Conservation (phyloP, 495 filamentous ascomycete genomes). For the Aspergillus baeticus region DNA sequence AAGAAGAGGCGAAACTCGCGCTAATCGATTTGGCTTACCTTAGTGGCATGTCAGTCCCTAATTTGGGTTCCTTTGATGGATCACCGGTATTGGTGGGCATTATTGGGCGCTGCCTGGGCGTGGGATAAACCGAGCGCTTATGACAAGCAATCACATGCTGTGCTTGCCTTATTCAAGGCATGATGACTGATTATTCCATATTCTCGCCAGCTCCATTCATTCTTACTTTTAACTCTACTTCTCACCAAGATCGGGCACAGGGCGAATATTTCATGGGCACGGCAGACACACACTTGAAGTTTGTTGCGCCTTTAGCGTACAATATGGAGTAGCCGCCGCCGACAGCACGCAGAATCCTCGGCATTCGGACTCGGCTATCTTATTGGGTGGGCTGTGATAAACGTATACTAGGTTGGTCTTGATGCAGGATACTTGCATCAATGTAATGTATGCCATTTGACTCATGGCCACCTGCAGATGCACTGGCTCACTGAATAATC, state of each 20-base stretch:
- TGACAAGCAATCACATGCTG: constrained; percentile 9
- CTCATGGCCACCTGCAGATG: constrained; percentile 3
- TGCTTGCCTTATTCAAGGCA: neutral
- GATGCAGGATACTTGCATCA: constrained; percentile 2
- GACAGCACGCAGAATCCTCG: neutral
- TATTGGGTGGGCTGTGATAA: neutral
- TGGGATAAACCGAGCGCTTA: neutral
- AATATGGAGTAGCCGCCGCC: constrained; percentile 3
- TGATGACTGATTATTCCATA: neutral
- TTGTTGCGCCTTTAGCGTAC: constrained; percentile 4
- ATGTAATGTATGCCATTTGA: constrained; percentile 8
- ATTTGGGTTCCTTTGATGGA: constrained; percentile 15
- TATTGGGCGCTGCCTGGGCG: too few species aligned
- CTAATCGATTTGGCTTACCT: constrained; percentile 27
- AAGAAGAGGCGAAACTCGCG: constrained; percentile 3
- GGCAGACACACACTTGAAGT: neutral
- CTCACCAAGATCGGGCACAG: neutral
- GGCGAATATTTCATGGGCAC: constrained; percentile 1
- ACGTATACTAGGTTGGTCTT: constrained; percentile 2
- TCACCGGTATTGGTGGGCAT: constrained; percentile 9
- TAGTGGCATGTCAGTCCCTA: constrained; percentile 29
- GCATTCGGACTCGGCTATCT: neutral
- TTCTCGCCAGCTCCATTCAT: neutral
- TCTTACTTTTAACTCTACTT: neutral
- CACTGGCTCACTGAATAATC: neutral